phyloP scores from a whole-genome alignment of 2,329 filamentous ascomycete species.

The Thielaviopsis euricoi region DNA sequence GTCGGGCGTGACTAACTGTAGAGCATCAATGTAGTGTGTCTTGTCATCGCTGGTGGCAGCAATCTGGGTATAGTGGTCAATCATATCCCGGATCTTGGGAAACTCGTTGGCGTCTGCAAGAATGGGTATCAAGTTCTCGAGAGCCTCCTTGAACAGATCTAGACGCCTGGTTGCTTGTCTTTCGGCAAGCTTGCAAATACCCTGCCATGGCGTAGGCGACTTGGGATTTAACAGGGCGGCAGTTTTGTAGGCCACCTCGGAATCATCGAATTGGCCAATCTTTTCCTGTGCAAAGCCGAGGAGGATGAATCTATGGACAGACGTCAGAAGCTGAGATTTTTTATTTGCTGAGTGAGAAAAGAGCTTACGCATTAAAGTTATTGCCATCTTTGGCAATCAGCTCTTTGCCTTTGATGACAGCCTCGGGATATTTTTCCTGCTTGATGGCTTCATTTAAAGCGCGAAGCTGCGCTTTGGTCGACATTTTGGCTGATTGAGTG shows the following conservation, averaged over 20 bases:
- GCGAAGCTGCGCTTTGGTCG: conserved; percentile 60
- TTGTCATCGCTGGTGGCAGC: conserved; percentile 57
- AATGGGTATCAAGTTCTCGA: conserved; percentile 56
- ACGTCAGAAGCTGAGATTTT: conserved; percentile 26
- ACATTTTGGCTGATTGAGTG: conserved; percentile 27
- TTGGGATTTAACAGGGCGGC: conserved; percentile 56
- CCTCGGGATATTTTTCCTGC: conserved; percentile 62
- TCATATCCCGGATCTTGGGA: conserved; percentile 46
- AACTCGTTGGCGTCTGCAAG: conserved; percentile 50
- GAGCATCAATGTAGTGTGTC: conserved; percentile 56
- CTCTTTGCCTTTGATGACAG: conserved; percentile 48
- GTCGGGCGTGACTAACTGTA: conserved; percentile 61
- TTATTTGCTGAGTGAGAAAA: not conserved
- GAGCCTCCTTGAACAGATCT: conserved; percentile 17
- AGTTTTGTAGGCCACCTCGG: conserved; percentile 58
- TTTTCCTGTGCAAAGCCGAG: conserved; percentile 74
- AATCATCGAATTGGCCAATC: conserved; percentile 50
- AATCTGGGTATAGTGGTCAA: conserved; percentile 67
- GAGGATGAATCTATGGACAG: conserved; percentile 45
- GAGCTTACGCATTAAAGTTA: conserved; percentile 63
- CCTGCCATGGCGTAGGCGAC: conserved; percentile 82
- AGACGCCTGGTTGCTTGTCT: conserved; percentile 34
- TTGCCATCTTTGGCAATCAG: conserved; percentile 56
- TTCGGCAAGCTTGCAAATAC: conserved; percentile 63
- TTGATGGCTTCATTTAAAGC: conserved; percentile 64